Evolutionary conservation across 2,329 filamentous ascomycete genomes (phyloP).

Genomic region (Aspergillus quadrilineatus): DNA sequence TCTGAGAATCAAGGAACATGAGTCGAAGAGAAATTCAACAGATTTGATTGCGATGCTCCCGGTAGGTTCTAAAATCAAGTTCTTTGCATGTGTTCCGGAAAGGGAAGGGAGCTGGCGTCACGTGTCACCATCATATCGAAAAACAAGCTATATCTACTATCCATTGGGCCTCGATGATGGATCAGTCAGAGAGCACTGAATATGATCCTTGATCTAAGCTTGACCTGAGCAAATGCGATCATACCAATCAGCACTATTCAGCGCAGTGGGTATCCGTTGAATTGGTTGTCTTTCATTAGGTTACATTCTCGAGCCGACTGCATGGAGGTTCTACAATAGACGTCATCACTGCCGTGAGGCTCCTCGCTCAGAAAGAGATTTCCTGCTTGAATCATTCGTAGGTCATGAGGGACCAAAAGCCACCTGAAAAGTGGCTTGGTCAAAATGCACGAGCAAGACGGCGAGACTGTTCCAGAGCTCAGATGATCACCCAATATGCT

Average conservation of each 20-base stretch:
- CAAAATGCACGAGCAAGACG: background rate
- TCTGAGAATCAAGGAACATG: background rate
- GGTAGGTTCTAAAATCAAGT: background rate
- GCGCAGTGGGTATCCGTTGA: background rate
- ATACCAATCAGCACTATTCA: background rate
- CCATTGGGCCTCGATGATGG: background rate
- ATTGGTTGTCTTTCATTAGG: background rate
- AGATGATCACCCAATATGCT: background rate
- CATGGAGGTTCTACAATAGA: background rate
- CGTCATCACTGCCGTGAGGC: slow-evolving; percentile 1
- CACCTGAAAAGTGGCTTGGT: background rate
- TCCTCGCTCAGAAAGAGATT: background rate
- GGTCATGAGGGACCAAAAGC: background rate
- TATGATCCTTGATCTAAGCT: background rate
- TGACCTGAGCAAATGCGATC: background rate
- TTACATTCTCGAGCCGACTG: slow-evolving; percentile 1
- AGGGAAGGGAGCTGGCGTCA: background rate
- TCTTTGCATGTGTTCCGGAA: background rate
- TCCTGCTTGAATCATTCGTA: background rate
- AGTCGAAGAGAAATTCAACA: background rate
- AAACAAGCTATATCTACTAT: background rate
- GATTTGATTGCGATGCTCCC: background rate
- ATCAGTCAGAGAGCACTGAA: slow-evolving; percentile 2
- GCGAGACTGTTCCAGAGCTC: background rate
- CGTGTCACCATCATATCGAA: background rate